Evolutionary conservation across 305 asterid species (phyloP), one percentile per base, ranked within the genome.

Genomic region (Ajuga reptans): DNA sequence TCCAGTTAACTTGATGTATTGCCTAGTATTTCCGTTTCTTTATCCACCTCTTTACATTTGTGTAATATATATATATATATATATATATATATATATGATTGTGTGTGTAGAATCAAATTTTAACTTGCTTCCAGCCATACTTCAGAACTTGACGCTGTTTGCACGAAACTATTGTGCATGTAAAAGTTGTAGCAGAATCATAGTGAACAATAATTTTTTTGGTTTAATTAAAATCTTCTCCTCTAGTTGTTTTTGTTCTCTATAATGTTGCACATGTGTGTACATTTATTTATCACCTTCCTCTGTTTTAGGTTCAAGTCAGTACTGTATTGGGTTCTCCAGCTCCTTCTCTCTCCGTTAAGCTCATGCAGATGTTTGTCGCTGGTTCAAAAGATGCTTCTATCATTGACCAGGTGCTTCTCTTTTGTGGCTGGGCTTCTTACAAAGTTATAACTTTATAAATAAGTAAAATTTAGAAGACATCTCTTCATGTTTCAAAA

Each of bases 351-450:
- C 79, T 92, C 61, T 82, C 96, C 4, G 95, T 92, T 72, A 88
- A 82, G 76, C 96, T 92, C 82, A 87, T 60, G 90, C 98, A 92
- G 83, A 84, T 90, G 53, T 84, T 86, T 69, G 45, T 69, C 78
- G 76, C 88, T 66, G 96, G 88, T 71, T 85, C 97, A 43, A 85
- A 84, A 83, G 97, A 92, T 87, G 94, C 95, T 67, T 82, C 97
- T 6, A 60, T 90, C 72, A 71, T 80, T 75, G 75, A 88, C 66
- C 90, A 88, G 95, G 95, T 88, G 52, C 53, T 66, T 71, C 46
- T 58, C 9, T 67, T 68, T 52, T 62, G 56, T 43, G 47, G 63
- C 68, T 63, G 52, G 52, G 39, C 78, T 71, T 68, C 67, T 55
- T 70, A 41, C 56, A 42, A 68, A 71, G 46, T 68, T 57, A 6